These are phyloP conservation scores for Collybia nuda DNA, from an alignment of 768 basidiomycete species.

Conservation along the genomic window DNA sequence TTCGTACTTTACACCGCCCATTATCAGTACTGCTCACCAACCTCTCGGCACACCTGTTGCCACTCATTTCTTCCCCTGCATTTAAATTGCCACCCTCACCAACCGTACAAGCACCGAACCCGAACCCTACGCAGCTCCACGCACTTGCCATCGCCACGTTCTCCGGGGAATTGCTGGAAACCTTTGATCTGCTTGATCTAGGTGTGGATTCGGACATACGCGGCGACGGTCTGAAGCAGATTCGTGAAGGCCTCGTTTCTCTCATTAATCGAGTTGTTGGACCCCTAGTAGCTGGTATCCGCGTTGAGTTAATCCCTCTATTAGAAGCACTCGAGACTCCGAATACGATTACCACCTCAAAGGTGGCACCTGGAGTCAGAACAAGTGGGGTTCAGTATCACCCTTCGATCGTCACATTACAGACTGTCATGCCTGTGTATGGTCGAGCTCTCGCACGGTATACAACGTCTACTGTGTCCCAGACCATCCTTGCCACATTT, in stretches of 20 bases:
- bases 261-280: constrained; percentile 65
- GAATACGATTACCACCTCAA: constrained; percentile 24
- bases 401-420: constrained; percentile 60
- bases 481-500: constrained; percentile 65
- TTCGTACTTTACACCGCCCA: constrained; percentile 74
- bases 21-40: constrained; percentile 73
- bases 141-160: constrained; percentile 69
- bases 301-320: constrained; percentile 57
- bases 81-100: constrained; percentile 55
- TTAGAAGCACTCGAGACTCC: constrained; percentile 62
- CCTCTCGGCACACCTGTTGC: constrained; percentile 65
- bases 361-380: constrained; percentile 29
- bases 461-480: constrained; percentile 50
- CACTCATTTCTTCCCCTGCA: constrained; percentile 61
- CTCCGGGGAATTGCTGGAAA: constrained; percentile 70
- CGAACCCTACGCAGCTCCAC: constrained; percentile 69
- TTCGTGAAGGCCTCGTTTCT: constrained; percentile 71
- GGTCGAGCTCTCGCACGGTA: constrained; percentile 56
- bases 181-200: constrained; percentile 65
- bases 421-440: constrained; percentile 62
- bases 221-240: constrained; percentile 65
- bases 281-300: constrained; percentile 62
- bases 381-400: constrained; percentile 37
- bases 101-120: constrained; percentile 47
- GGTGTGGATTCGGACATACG: constrained; percentile 61